Evolutionary conservation across 2,329 filamentous ascomycete genomes (phyloP), one percentile per base, ranked within the genome.

Genomic region (Venturia carpophila): DNA sequence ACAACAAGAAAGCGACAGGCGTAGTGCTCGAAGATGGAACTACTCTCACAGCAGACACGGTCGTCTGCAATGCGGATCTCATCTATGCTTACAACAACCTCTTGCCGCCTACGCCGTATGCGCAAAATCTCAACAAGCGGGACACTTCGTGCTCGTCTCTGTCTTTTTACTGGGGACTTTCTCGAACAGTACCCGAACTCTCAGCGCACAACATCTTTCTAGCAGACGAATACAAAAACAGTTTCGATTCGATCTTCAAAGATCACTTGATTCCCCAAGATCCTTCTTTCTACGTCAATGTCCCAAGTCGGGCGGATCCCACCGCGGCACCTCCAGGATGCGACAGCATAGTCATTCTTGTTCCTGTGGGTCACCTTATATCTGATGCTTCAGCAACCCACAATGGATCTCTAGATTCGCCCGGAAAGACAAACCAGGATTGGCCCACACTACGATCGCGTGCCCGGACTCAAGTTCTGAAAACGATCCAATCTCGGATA

Each of bases 241-340:
- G 83, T n/a, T 91, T 91, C 70, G 88, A 91, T 73, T 82, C 83
- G 66, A 91, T 91, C 66, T 91, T 92, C 79, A 84, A 88, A 68
- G 77, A 83, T 39, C 85, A 90, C 67, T 76, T 81, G 2, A 84
- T 91, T 10, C 89, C 89, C 1, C 73, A 80, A 1, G 80, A 90
- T 66, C 88, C 88, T 0, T 87, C 84, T 65, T 92, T 91, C 78
- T 91, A 91, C 74, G 83, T 91, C 74, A 90, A 91, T 71, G 87
- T 91, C 0, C 89, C 89, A 0, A 87, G 83, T 60, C 82, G 88
- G 15, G 81, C 90, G 9, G 89, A 91, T 68, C 77, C 84, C 0
- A 81, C 81, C 0, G 89, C 89, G 0, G 87, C 89, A 0, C 89
- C 89, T 0, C 73, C 79, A 2, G 85, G 82, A 1, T 83, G 82